A percentile compares a stretch with the other conserved stretches of the same genome.
Conservation (phyloP, 2,329 filamentous ascomycete species). For the Phialophora tarda region DNA sequence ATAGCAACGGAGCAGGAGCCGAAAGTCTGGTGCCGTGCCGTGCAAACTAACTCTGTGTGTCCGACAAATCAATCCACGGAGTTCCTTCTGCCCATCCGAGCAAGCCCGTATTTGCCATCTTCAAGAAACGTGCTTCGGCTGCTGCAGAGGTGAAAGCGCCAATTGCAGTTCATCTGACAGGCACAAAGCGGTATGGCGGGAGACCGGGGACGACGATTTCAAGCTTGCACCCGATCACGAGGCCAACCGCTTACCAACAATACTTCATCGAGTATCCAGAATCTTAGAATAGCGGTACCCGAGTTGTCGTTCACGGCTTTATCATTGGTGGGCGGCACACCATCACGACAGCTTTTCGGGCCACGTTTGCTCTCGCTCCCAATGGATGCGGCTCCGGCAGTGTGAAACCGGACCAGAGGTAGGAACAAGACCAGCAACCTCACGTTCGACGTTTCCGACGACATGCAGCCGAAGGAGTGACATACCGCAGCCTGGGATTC, state of each 20-base stretch:
- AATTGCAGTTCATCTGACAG: constrained; percentile 28
- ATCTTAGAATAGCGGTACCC: constrained; percentile 15
- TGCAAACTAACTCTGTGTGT: constrained; percentile 9
- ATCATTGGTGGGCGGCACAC: constrained; percentile 14
- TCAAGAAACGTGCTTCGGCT: constrained; percentile 15
- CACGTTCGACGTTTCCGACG: background rate
- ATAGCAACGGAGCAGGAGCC: background rate
- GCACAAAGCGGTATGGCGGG: constrained; percentile 13
- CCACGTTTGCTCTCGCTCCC: constrained; percentile 11
- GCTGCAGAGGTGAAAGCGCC: constrained; percentile 18
- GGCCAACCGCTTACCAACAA: constrained; percentile 31
- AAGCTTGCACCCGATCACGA: constrained; percentile 28
- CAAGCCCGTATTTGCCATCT: constrained; percentile 16
- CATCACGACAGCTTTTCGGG: constrained; percentile 11
- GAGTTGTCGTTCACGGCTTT: constrained; percentile 5
- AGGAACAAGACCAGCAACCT: background rate
- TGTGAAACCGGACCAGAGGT: constrained; percentile 10
- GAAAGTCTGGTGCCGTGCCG: background rate
- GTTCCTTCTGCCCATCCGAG: constrained; percentile 6
- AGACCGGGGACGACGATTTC: constrained; percentile 13
- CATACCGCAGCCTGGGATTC: background rate
- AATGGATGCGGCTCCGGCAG: constrained; percentile 7
- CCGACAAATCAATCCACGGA: constrained; percentile 2
- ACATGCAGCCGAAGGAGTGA: background rate
- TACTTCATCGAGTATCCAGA: background rate